A percentile compares a stretch with the other conserved stretches of the same genome.
Conservation (phyloP, 73 alveolate genomes). For the Blepharisma stoltei region DNA sequence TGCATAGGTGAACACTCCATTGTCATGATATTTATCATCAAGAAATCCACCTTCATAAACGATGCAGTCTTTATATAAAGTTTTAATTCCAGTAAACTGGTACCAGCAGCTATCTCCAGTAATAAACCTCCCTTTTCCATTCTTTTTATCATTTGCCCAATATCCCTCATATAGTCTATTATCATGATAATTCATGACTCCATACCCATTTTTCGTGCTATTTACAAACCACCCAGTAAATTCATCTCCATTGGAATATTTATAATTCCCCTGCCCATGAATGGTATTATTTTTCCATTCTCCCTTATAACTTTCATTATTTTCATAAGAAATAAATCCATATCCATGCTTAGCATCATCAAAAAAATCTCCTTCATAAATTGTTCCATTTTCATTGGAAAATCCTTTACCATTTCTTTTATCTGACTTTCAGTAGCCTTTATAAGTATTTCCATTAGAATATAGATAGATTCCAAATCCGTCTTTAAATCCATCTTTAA, state of each 20-base stretch:
- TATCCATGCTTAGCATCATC: conserved; percentile 34
- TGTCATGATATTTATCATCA: too few species aligned
- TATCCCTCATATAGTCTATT: background rate
- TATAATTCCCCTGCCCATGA: background rate
- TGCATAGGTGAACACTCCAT: too few species aligned
- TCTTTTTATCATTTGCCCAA: background rate
- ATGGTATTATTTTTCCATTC: background rate
- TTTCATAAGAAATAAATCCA: conserved; percentile 1
- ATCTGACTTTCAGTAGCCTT: conserved; percentile 48
- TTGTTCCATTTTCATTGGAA: conserved; percentile 15
- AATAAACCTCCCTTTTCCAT: background rate
- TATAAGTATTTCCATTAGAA: conserved; percentile 44
- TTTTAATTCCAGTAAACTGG: too few species aligned
- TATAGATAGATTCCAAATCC: too few species aligned
- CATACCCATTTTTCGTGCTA: conserved; percentile 8
- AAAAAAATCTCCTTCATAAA: conserved; percentile 35
- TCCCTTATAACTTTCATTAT: background rate
- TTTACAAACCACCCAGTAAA: background rate
- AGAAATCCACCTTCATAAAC: too few species aligned
- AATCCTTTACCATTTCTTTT: conserved; percentile 41
- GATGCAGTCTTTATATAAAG: too few species aligned
- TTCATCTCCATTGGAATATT: conserved; percentile 2
- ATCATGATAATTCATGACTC: conserved; percentile 9
- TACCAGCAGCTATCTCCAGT: too few species aligned
- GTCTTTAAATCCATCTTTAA: too few species aligned